Conservation (phyloP, 2,329 filamentous ascomycete species). For the Epichloe sp. region DNA sequence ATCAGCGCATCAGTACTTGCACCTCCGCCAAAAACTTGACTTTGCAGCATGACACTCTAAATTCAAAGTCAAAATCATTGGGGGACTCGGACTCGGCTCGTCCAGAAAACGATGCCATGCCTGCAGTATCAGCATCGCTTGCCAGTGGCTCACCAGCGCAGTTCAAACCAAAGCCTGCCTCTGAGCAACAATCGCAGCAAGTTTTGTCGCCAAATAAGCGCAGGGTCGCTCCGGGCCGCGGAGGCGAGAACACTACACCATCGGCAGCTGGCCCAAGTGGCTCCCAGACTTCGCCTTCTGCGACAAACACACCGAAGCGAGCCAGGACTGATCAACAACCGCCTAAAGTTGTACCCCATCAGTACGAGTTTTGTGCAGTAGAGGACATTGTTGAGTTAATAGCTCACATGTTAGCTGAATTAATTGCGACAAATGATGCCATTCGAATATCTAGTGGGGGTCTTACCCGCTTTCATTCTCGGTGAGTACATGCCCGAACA, state of each 20-base stretch:
- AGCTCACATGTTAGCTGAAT: conserved; percentile 86
- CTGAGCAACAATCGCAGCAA: not conserved
- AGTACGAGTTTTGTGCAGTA: conserved; percentile 70
- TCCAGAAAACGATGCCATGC: not conserved
- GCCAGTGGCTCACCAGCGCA: not conserved
- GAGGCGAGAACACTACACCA: not conserved
- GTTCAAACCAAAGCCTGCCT: not conserved
- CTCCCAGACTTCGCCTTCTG: not conserved
- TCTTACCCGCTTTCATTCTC: conserved; percentile 88
- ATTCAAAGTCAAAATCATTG: not conserved
- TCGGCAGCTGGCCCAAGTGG: not conserved
- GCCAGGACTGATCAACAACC: conserved; percentile 35
- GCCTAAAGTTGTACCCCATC: conserved; percentile 49
- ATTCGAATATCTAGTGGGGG: conserved; percentile 60
- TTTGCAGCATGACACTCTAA: not conserved
- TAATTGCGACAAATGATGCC: conserved; percentile 90
- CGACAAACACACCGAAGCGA: conserved; percentile 31
- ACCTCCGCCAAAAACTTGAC: not conserved
- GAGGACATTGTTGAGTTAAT: conserved; percentile 86
- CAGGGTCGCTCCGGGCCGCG: conserved; percentile 14
- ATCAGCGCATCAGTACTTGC: conserved; percentile 9
- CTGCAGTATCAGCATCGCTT: not conserved
- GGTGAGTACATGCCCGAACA: conserved; percentile 34
- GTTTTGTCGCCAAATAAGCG: conserved; percentile 21
- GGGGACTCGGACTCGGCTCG: not conserved